Conservation (phyloP, 306 rosid genomes). For the Medicago arabica region DNA sequence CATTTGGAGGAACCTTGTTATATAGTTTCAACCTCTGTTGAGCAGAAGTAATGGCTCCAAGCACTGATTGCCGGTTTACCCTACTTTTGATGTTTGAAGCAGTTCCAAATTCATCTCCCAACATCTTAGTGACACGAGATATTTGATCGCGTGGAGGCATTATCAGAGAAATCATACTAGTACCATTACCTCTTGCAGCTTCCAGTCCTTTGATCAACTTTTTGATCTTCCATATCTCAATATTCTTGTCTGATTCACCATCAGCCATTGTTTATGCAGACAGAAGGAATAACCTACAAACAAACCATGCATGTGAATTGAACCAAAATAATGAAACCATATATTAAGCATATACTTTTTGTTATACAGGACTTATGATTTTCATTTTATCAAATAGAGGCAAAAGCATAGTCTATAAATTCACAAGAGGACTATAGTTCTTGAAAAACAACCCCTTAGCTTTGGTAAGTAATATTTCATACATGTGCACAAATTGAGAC, state of each 20-base stretch:
- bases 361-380: background rate
- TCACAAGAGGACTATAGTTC: background rate
- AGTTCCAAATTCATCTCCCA: constrained; percentile 95
- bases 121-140: constrained; percentile 91
- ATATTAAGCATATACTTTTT: background rate
- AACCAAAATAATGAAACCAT: constrained; percentile 24
- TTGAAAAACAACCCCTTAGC: background rate
- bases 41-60: constrained; percentile 90
- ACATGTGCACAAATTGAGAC: background rate
- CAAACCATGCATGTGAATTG: constrained; percentile 11
- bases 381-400: constrained; percentile 10
- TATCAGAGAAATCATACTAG: constrained; percentile 92
- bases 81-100: constrained; percentile 92
- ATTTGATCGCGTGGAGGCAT: constrained; percentile 96
- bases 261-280: constrained; percentile 59
- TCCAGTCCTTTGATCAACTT: constrained; percentile 88
- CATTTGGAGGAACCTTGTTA: constrained; percentile 89
- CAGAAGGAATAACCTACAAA: constrained; percentile 38
- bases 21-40: constrained; percentile 90
- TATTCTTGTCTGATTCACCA: constrained; percentile 87
- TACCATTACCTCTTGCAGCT: constrained; percentile 90
- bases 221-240: constrained; percentile 94
- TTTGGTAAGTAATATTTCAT: background rate
- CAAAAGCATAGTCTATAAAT: constrained; percentile 6
- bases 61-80: constrained; percentile 87